Percentiles rank a stretch among this genome's conserved stretches.
Evolutionary conservation across 495 filamentous ascomycete species (phyloP).

Genomic region (Achaetomiella virescens): DNA sequence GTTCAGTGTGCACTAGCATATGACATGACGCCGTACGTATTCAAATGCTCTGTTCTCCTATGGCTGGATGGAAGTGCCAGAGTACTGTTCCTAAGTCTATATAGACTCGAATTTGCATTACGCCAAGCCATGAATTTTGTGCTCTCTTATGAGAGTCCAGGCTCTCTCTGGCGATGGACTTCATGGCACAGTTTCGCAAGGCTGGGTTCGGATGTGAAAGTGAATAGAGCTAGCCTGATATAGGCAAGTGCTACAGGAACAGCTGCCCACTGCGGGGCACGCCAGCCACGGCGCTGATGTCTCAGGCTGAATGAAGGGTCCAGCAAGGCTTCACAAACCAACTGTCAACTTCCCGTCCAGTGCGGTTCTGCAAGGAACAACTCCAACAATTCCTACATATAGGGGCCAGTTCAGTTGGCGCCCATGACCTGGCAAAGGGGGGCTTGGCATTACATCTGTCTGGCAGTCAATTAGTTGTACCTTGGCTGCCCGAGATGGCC

Average conservation of each 20-base stretch:
- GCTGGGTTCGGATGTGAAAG: no score
- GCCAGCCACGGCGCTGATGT: not conserved
- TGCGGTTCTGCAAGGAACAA: not conserved
- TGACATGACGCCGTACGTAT: no score
- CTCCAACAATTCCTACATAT: not conserved
- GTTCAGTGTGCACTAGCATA: no score
- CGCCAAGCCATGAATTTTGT: no score
- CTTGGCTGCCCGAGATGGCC: slow-evolving; percentile 6
- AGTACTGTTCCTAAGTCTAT: no score
- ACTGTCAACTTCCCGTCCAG: not conserved
- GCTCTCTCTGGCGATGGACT: no score
- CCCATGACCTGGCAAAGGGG: slow-evolving; percentile 6
- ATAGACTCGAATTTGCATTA: no score
- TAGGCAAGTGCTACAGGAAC: slow-evolving; percentile 9
- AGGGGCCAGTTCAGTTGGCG: not conserved
- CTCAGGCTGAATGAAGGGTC: not conserved
- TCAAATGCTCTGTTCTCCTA: no score
- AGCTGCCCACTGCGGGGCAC: not conserved
- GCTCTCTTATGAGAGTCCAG: no score
- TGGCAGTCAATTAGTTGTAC: not conserved
- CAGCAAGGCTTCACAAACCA: not conserved
- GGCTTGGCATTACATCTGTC: not conserved
- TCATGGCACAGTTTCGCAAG: no score
- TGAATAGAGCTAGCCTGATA: slow-evolving; percentile 8
- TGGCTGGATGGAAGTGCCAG: no score